These are phyloP conservation scores for Rhododendron ferrugineum DNA, from an alignment of 148 eudicot species.

Conservation along the genomic window DNA sequence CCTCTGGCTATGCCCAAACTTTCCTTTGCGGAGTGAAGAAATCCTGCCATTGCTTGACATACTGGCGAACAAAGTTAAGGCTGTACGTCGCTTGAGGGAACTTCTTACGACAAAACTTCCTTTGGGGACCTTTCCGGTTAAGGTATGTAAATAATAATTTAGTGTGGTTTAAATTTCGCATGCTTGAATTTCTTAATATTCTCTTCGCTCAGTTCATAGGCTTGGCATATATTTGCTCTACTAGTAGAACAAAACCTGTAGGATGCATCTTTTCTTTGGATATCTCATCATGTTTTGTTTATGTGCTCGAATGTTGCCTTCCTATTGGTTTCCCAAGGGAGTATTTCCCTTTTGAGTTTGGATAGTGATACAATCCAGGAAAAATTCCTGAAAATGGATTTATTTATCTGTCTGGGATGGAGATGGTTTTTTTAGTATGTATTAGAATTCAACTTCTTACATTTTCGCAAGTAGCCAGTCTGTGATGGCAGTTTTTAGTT, in stretches of 20 bases:
- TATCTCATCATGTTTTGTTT: not conserved
- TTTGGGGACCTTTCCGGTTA: constrained; percentile 79
- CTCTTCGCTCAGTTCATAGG: not conserved
- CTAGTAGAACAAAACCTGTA: not conserved
- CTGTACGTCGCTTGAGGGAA: constrained; percentile 76
- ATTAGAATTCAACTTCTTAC: not conserved
- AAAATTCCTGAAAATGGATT: not conserved
- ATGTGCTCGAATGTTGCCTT: not conserved
- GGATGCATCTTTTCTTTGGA: not conserved
- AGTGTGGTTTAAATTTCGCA: not conserved
- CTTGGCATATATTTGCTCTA: not conserved
- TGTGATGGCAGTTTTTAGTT: not conserved
- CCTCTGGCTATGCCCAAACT: constrained; percentile 71
- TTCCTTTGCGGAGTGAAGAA: constrained; percentile 71
- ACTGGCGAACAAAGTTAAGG: constrained; percentile 89
- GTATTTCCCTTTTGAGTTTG: not conserved
- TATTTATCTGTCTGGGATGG: not conserved
- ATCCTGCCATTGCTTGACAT: constrained; percentile 87
- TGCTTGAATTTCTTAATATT: not conserved
- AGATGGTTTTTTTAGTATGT: not conserved
- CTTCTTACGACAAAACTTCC: constrained; percentile 88
- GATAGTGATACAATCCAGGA: not conserved
- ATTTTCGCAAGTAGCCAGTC: not conserved
- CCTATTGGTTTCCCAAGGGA: not conserved
- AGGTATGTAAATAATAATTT: constrained; percentile 37